Conservation (phyloP, 129 eudicot genomes). For the Centaurea solstitialis region DNA sequence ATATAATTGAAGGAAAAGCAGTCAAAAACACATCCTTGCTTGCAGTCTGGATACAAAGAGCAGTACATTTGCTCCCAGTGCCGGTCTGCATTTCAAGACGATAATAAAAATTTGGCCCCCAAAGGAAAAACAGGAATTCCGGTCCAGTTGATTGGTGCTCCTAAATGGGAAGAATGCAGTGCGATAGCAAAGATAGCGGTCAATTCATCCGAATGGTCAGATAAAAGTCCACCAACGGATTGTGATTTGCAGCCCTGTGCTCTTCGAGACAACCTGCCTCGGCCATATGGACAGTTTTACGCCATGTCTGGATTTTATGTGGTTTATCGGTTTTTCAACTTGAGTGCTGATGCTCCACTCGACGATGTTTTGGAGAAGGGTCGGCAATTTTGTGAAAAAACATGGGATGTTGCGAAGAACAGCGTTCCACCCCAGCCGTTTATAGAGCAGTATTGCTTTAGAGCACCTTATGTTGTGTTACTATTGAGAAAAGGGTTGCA, state of each 20-base stretch:
- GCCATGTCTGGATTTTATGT: constrained; percentile 95
- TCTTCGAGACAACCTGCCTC: constrained; percentile 67
- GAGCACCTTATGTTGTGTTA: constrained; percentile 84
- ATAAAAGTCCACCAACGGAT: constrained; percentile 55
- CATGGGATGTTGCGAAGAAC: constrained; percentile 76
- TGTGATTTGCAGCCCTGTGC: constrained; percentile 89
- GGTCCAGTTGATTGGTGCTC: constrained; percentile 69
- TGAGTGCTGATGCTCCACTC: constrained; percentile 67
- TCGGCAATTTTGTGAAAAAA: constrained; percentile 61
- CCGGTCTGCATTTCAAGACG: constrained; percentile 46
- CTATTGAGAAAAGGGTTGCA: constrained; percentile 91
- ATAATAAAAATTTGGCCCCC: constrained; percentile 31
- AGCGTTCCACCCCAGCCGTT: constrained; percentile 96
- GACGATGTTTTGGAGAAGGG: constrained; percentile 82
- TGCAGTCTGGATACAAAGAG: constrained; percentile 79
- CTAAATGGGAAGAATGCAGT: constrained; percentile 86
- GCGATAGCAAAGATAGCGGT: constrained; percentile 72
- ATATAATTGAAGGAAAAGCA: constrained; percentile 55
- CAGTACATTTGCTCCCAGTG: constrained; percentile 70
- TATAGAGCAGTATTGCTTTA: constrained; percentile 93
- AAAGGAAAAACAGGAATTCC: constrained; percentile 48
- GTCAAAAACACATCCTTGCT: constrained; percentile 80
- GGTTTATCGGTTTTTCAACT: constrained; percentile 89
- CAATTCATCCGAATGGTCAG: constrained; percentile 85
- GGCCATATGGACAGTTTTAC: constrained; percentile 77